phyloP scores from a whole-genome alignment of 148 eudicot genomes.

The Fagopyrum homotropicum region DNA sequence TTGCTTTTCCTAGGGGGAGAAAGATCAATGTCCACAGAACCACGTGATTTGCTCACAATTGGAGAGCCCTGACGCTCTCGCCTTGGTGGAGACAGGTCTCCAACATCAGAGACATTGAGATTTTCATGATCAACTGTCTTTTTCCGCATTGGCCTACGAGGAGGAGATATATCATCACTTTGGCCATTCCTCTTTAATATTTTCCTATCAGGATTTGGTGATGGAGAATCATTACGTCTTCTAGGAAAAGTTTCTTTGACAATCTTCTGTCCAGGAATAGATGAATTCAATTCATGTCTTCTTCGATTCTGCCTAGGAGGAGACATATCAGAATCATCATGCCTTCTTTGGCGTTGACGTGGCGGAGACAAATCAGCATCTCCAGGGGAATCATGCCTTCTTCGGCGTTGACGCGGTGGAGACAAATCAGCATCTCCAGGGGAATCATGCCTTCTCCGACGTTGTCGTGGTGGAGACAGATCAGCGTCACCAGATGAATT shows the following conservation, averaged over 20 bases:
- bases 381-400: conserved; percentile 6
- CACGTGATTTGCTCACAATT: conserved; percentile 14
- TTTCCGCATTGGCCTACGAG: conserved; percentile 21
- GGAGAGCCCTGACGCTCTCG: conserved; percentile 24
- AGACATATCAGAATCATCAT: conserved; percentile 2
- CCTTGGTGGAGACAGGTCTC: conserved; percentile 49
- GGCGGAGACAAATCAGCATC: conserved; percentile 27
- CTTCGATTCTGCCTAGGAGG: too few relatives aligned
- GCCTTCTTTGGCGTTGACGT: conserved; percentile 18
- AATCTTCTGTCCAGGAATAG: conserved; percentile 21
- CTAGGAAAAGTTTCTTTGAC: conserved; percentile 18
- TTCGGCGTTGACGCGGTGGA: conserved; percentile 8
- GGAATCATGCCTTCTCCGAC: conserved; percentile 14
- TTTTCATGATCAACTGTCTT: conserved; percentile 14
- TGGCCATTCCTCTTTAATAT: conserved; percentile 9
- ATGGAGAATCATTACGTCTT: conserved; percentile 27
- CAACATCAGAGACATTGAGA: conserved; percentile 6
- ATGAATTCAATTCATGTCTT: not conserved
- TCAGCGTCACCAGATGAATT: conserved; percentile 7
- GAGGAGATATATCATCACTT: conserved; percentile 36
- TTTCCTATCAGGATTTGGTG: conserved; percentile 21
- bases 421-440: conserved; percentile 10
- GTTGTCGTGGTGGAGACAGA: conserved; percentile 32
- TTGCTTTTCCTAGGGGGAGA: conserved; percentile 60
- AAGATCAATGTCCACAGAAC: conserved; percentile 34